A percentile compares a stretch with the other conserved stretches of the same genome.
These are phyloP conservation scores for Sedum album DNA, from an alignment of 164 flowering plant species.

Conservation along the genomic window DNA sequence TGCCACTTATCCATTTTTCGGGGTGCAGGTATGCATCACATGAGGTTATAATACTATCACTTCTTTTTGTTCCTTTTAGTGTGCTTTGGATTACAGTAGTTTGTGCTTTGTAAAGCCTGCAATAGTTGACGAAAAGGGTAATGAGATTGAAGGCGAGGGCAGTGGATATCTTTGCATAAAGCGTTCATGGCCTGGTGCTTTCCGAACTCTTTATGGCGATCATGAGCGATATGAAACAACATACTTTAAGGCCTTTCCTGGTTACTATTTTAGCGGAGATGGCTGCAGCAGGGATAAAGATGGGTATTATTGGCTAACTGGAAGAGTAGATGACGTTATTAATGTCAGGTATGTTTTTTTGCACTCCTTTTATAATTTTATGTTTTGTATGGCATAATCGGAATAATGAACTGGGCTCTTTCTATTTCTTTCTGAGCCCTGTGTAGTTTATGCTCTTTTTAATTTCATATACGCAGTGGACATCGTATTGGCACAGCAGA, in stretches of 20 bases:
- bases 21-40: constrained; percentile 40
- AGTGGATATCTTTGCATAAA: constrained; percentile 88
- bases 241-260: constrained; percentile 87
- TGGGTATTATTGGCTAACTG: constrained; percentile 98
- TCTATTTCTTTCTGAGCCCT: background rate
- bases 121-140: constrained; percentile 94
- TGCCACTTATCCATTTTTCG: constrained; percentile 97
- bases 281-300: constrained; percentile 98
- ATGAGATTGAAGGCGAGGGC: constrained; percentile 91
- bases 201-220: constrained; percentile 91
- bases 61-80: no score
- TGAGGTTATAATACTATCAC: no score
- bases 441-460: background rate
- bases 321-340: constrained; percentile 98
- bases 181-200: constrained; percentile 96
- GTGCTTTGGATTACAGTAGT: no score
- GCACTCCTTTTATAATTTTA: background rate
- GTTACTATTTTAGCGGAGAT: constrained; percentile 87
- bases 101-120: constrained; percentile 51
- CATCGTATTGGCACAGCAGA: constrained; percentile 99
- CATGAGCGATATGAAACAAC: constrained; percentile 99
- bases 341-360: constrained; percentile 79
- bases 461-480: constrained; percentile 45
- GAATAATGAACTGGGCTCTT: background rate
- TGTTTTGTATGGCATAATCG: background rate